Evolutionary conservation across 768 basidiomycete genomes (phyloP).

Genomic region (Lyophyllum atratum): DNA sequence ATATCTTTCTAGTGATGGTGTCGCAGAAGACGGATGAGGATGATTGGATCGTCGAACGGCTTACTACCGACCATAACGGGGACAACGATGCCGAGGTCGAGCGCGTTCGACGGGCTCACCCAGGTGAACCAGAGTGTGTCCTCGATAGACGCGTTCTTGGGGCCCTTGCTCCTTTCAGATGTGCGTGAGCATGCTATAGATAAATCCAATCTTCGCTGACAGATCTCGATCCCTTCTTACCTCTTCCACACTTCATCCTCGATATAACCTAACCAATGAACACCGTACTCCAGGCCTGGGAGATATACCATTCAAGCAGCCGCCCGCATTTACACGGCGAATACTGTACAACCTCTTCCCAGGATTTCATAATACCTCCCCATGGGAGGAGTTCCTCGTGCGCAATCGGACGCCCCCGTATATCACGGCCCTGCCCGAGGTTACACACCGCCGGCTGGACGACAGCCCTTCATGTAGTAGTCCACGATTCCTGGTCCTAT

Average conservation of each 20-base stretch:
- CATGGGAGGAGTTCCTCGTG: slow-evolving; percentile 69
- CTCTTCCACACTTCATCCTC: too few relatives aligned
- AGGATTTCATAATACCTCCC: slow-evolving; percentile 59
- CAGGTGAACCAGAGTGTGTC: slow-evolving; percentile 69
- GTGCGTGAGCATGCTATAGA: slow-evolving; percentile 42
- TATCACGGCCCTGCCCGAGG: slow-evolving; percentile 64
- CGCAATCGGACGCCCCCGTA: slow-evolving; percentile 67
- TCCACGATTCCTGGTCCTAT: slow-evolving; percentile 59
- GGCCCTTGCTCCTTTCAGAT: slow-evolving; percentile 76
- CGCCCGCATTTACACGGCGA: slow-evolving; percentile 65
- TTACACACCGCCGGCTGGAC: slow-evolving; percentile 55
- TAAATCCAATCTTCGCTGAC: slow-evolving; percentile 14
- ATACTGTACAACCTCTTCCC: slow-evolving; percentile 68
- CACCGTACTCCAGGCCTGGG: slow-evolving; percentile 51
- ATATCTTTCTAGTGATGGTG: slow-evolving; percentile 45
- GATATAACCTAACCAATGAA: neutral
- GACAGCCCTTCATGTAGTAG: slow-evolving; percentile 18
- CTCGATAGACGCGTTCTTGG: slow-evolving; percentile 71
- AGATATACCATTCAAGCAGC: slow-evolving; percentile 74
- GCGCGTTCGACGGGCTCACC: slow-evolving; percentile 64
- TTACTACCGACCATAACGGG: slow-evolving; percentile 74
- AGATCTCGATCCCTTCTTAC: too few relatives aligned
- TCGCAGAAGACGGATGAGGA: slow-evolving; percentile 43
- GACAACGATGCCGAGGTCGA: slow-evolving; percentile 66
- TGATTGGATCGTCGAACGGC: slow-evolving; percentile 59